Base-by-base conservation (phyloP, 2,329 filamentous ascomycete species). In the Colletotrichum sp. region DNA sequence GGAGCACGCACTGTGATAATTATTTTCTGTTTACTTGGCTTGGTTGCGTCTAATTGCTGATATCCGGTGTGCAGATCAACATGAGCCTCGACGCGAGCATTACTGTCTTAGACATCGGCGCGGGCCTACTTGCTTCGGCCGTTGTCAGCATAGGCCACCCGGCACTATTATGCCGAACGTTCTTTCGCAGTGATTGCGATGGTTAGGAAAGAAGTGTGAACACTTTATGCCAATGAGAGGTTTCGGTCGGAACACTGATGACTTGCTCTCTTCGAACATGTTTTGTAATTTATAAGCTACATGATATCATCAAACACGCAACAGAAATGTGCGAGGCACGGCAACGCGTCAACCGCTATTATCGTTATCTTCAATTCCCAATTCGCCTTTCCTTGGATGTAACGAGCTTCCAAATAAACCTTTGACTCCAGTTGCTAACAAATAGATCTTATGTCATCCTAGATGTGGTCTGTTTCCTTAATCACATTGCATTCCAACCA, bases 171-270 rank as follows among this genome's bases (percentile, higher is more conserved):
- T 21, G 43, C 43, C 43, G 43, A 51, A 51, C n/a, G 2, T 13
- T 13, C n/a, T 21, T n/a, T 21, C 21, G n/a, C n/a, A 13, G 12
- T 21, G 43, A 12, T 51, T 51, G 43, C 43, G 43, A 51, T 51
- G 3, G 0, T 21, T 51, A 6, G 12, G n/a, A 13, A 8, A 8
- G 43, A 21, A 51, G n/a, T 51, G 0, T 4, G 43, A 3, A 51
- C 11, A 5, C 12, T 51, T 0, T 3, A 12, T 21, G 8, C 11
- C n/a, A 21, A 51, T 21, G 18, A 18, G n/a, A 6, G 9, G 18
- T 7, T 47, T 47, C 6, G 9, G 12, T 47, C 9, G 6, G n/a
- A 47, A 4, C n/a, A 47, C 38, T 47, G 18, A 9, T 47, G 9
- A 47, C 9, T 9, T n/a, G 38, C 18, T n/a, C 9, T 24, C 24